Evolutionary conservation across 2,329 filamentous ascomycete genomes (phyloP).

Genomic region (Colletotrichum acutatum): DNA sequence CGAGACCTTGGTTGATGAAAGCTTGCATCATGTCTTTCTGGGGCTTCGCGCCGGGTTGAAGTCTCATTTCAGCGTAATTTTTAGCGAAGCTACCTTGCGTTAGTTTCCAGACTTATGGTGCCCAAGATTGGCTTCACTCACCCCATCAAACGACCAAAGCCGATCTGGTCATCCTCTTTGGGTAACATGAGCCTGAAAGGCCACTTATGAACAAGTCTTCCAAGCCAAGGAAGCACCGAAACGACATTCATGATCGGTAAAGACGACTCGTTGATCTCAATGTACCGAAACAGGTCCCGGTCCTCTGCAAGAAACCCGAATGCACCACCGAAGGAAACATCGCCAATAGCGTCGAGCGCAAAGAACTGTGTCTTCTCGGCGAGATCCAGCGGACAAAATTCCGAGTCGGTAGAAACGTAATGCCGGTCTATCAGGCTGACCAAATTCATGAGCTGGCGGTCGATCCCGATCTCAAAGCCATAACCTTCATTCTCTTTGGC

Average conservation of each 20-base stretch:
- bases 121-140: constrained; percentile 20
- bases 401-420: constrained; percentile 53
- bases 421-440: constrained; percentile 58
- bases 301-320: constrained; percentile 64
- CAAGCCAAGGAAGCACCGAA: constrained; percentile 53
- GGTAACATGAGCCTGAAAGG: constrained; percentile 54
- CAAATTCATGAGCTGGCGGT: constrained; percentile 52
- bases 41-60: constrained; percentile 39
- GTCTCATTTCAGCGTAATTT: constrained; percentile 41
- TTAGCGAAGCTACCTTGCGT: constrained; percentile 39
- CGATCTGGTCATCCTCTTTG: constrained; percentile 49
- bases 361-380: constrained; percentile 63
- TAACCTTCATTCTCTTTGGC: constrained; percentile 60
- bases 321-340: constrained; percentile 61
- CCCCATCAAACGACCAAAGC: constrained; percentile 51
- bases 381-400: constrained; percentile 56
- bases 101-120: not conserved
- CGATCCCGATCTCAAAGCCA: constrained; percentile 52
- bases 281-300: constrained; percentile 57
- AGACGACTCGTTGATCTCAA: constrained; percentile 53
- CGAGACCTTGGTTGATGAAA: constrained; percentile 51
- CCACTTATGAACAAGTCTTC: constrained; percentile 52
- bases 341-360: constrained; percentile 64
- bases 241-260: constrained; percentile 57
- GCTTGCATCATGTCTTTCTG: constrained; percentile 52